Evolutionary conservation across 176 grass and related monocot species (phyloP), one percentile per base, ranked within the genome.

Genomic region (Juncus inflexus): DNA sequence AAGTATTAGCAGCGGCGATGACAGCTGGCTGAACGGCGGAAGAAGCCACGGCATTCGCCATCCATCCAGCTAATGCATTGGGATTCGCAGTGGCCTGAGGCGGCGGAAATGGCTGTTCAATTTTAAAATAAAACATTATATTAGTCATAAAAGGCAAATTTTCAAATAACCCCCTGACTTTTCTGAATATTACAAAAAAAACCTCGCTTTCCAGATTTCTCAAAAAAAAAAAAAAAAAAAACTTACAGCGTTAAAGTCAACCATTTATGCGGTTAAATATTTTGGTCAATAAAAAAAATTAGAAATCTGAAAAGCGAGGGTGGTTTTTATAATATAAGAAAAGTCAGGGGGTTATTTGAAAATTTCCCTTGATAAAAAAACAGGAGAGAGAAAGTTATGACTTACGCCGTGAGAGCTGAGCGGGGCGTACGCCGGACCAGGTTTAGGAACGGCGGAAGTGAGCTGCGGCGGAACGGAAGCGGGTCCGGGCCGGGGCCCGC

Each of bases 51-150:
- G 77, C 82, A 81, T 67, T 91, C 74, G 63, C 69, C 85, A 97
- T 91, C 92, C 92, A 97, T 58, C 87, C 88, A 83, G 87, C 92
- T 76, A 97, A 81, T 75, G 92, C 66, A 77, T 77, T 86, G 64
- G 85, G 77, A 84, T 84, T 78, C 58, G 81, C 61, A 7, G 63
- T 80, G 76, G 79, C 63, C 56, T 76, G 74, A 79, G 84, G 81
- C 54, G 88, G 79, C 61, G 86, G 87, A 67, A 91, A 89, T 65
- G 87, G 74, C 87, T 97, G 76, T 38, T 58, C 35, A 11, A 40
- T 37, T 69, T 69, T 42, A 35, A 74, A 16, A 70, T 37, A 76
- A 60, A 42, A 63, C 59, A 67, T 59, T 35, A 81, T 66, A 8
- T 28, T 3, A 66, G 43, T 47, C 43, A 47, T 6, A 6, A 47